A percentile compares a stretch with the other conserved stretches of the same genome.
Evolutionary conservation across 2,329 filamentous ascomycete genomes (phyloP).

Genomic region (Fusarium cicatricum): DNA sequence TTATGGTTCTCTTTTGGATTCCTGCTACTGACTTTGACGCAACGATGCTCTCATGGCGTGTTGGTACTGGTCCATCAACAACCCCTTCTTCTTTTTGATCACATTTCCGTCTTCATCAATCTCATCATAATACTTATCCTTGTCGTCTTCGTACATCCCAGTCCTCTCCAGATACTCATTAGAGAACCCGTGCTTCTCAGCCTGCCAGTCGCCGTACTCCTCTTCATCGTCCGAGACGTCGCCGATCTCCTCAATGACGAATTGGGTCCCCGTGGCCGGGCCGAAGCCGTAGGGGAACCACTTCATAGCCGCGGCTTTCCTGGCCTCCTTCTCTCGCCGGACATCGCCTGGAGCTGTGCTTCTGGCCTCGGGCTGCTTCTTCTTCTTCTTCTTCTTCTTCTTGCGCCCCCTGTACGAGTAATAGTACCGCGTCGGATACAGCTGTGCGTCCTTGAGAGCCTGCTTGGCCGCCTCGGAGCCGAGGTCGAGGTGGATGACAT

Average conservation of each 20-base stretch:
- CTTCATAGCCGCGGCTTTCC: slow-evolving; percentile 53
- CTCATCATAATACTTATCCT: neutral
- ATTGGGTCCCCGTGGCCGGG: slow-evolving; percentile 50
- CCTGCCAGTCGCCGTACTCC: slow-evolving; percentile 53
- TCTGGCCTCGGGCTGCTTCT: slow-evolving; percentile 1
- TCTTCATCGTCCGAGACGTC: slow-evolving; percentile 54
- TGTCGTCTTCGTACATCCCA: neutral
- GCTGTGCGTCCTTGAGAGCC: slow-evolving; percentile 21
- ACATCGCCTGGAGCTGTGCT: slow-evolving; percentile 45
- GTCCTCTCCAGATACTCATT: neutral
- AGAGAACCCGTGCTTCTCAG: slow-evolving; percentile 32
- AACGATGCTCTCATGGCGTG: neutral
- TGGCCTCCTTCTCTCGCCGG: slow-evolving; percentile 48
- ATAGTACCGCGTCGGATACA: slow-evolving; percentile 19
- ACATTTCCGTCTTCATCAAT: slow-evolving; percentile 14
- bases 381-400: slow-evolving; percentile 1
- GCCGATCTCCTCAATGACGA: slow-evolving; percentile 56
- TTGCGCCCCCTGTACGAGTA: neutral
- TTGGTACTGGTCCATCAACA: slow-evolving; percentile 28
- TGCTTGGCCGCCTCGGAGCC: slow-evolving; percentile 45
- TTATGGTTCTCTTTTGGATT: too few species aligned
- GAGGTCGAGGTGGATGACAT: slow-evolving; percentile 56
- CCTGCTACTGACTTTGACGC: too few species aligned
- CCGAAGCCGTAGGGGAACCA: slow-evolving; percentile 59
- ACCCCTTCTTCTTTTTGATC: slow-evolving; percentile 1